A percentile compares a stretch with the other conserved stretches of the same genome.
phyloP scores from a whole-genome alignment of 208 protist species.

The Histomonas meleagridis region DNA sequence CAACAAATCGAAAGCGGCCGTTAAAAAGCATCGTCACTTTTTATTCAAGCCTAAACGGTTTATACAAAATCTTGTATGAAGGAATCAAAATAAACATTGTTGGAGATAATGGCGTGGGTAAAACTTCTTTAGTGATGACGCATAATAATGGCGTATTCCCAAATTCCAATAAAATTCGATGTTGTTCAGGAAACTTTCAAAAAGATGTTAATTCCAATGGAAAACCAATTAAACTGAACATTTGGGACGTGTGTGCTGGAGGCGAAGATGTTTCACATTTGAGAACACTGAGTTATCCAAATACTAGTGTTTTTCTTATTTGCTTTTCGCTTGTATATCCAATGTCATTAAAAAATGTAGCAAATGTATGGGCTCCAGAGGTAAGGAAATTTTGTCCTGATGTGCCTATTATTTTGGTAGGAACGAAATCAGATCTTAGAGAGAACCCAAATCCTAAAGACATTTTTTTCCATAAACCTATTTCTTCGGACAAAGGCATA shows the following conservation, averaged over 20 bases:
- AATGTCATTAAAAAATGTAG: slow-evolving; percentile 61
- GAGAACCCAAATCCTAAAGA: too few species aligned
- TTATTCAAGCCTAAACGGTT: too few species aligned
- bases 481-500: not conserved
- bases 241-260: slow-evolving; percentile 57
- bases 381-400: slow-evolving; percentile 41
- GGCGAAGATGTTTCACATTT: slow-evolving; percentile 50
- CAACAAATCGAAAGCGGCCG: too few species aligned
- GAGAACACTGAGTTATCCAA: slow-evolving; percentile 41
- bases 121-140: slow-evolving; percentile 63
- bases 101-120: slow-evolving; percentile 64
- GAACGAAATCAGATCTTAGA: not conserved
- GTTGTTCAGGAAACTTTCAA: too few species aligned
- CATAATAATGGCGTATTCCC: slow-evolving; percentile 66
- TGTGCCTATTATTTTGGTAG: not conserved
- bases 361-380: slow-evolving; percentile 49
- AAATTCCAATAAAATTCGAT: slow-evolving; percentile 59
- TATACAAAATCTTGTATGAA: too few species aligned
- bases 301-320: slow-evolving; percentile 64
- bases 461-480: too few species aligned
- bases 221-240: slow-evolving; percentile 53
- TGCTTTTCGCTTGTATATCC: slow-evolving; percentile 57
- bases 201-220: slow-evolving; percentile 57
- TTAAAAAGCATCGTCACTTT: too few species aligned
- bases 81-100: slow-evolving; percentile 66